phyloP scores from a whole-genome alignment of 2,329 filamentous ascomycete genomes.

The Aspergillus niger region DNA sequence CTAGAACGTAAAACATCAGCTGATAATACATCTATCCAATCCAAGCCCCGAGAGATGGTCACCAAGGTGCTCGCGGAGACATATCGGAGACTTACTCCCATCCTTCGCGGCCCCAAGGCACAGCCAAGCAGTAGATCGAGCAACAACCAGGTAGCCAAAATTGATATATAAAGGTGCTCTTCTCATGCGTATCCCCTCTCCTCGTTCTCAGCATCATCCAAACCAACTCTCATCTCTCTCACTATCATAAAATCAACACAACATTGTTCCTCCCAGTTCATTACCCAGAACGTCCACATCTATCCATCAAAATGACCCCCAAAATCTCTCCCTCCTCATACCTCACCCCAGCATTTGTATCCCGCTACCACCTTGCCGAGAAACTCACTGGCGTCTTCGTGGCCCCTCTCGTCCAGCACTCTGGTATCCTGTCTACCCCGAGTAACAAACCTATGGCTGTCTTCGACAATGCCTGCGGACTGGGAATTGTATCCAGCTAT shows the following conservation, averaged over 20 bases:
- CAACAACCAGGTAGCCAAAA: neutral
- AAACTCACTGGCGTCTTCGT: slow-evolving; percentile 35
- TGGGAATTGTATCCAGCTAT: slow-evolving; percentile 52
- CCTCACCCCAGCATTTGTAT: slow-evolving; percentile 21
- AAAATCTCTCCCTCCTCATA: neutral
- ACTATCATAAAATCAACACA: no score
- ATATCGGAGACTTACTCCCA: slow-evolving; percentile 17
- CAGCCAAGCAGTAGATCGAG: neutral
- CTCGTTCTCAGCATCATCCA: neutral
- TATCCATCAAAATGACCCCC: neutral
- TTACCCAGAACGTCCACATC: neutral
- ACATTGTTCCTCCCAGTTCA: neutral
- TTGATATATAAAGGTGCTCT: neutral
- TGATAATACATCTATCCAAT: neutral
- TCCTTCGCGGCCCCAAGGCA: neutral
- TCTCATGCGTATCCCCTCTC: neutral
- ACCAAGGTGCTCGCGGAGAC: slow-evolving; percentile 13
- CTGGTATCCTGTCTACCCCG: slow-evolving; percentile 25
- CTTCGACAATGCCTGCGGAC: slow-evolving; percentile 58
- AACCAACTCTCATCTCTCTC: neutral
- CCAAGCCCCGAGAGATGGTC: neutral
- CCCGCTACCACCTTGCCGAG: slow-evolving; percentile 33
- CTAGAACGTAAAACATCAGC: neutral
- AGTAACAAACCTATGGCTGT: slow-evolving; percentile 34
- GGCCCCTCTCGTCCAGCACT: slow-evolving; percentile 31